phyloP scores from a whole-genome alignment of 371 early-diverging fungal genomes.

The Zancudomyces culisetae region DNA sequence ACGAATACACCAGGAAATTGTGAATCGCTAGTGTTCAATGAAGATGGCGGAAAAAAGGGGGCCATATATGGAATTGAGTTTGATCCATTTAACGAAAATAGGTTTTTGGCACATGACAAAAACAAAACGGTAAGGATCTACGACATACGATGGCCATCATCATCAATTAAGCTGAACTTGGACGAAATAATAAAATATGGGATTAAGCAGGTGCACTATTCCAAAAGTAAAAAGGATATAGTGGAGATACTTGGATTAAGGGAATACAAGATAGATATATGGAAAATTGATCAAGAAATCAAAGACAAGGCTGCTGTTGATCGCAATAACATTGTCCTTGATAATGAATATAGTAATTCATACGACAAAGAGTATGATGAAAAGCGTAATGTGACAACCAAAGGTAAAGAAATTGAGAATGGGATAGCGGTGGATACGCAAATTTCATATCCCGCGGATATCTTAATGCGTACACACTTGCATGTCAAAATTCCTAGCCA shows the following conservation, averaged over 20 bases:
- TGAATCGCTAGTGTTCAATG: conserved; percentile 12
- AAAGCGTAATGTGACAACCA: no score
- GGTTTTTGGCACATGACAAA: conserved; percentile 20
- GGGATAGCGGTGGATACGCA: no score
- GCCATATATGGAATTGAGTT: conserved; percentile 20
- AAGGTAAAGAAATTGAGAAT: no score
- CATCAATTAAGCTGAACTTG: conserved; percentile 7
- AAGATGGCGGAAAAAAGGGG: conserved; percentile 1
- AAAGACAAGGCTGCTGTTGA: conserved; percentile 5
- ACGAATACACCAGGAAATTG: conserved; percentile 9
- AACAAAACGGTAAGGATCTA: conserved; percentile 14
- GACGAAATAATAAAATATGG: conserved; percentile 4
- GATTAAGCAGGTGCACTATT: conserved; percentile 6
- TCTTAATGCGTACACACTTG: no score
- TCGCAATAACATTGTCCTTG: not conserved
- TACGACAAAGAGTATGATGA: no score
- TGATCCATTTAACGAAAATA: conserved; percentile 17
- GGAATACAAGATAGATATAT: conserved; percentile 6
- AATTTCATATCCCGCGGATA: no score
- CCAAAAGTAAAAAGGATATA: conserved; percentile 10
- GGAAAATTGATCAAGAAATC: conserved; percentile 8
- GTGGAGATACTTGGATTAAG: conserved; percentile 8
- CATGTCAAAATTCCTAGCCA: no score
- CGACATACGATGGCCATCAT: conserved; percentile 19
- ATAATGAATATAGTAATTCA: no score